Conservation (phyloP, 352 stramenopile genomes). For the Saprolegnia diclina region DNA sequence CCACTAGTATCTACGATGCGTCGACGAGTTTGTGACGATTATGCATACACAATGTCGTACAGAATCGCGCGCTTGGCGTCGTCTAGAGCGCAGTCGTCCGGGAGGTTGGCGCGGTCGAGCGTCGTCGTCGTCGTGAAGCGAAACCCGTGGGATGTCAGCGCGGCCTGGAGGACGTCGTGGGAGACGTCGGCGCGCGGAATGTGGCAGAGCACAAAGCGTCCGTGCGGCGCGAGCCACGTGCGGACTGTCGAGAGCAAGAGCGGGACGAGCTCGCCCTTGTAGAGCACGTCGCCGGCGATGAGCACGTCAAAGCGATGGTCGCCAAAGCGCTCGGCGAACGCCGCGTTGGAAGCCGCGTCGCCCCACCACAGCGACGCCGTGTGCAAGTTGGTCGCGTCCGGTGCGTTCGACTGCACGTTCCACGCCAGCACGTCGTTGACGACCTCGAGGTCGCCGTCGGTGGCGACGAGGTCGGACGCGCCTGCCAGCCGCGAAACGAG, state of each 20-base stretch:
- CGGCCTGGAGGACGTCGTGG: slow-evolving; percentile 46
- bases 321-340: slow-evolving; percentile 25
- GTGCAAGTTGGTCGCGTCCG: slow-evolving; percentile 25
- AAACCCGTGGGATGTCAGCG: slow-evolving; percentile 41
- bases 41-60: slow-evolving; percentile 39
- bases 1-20: too few relatives aligned
- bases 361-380: slow-evolving; percentile 50
- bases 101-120: slow-evolving; percentile 29
- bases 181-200: slow-evolving; percentile 65
- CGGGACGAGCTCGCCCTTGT: slow-evolving; percentile 60
- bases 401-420: slow-evolving; percentile 46
- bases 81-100: slow-evolving; percentile 52
- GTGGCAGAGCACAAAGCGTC: slow-evolving; percentile 56
- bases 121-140: slow-evolving; percentile 34
- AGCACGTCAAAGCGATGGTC: slow-evolving; percentile 41
- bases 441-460: slow-evolving; percentile 60
- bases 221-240: slow-evolving; percentile 28
- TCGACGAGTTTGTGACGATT: too few relatives aligned
- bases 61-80: slow-evolving; percentile 48
- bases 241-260: slow-evolving; percentile 57
- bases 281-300: slow-evolving; percentile 69
- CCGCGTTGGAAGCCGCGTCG: slow-evolving; percentile 38
- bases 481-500: slow-evolving; percentile 58
- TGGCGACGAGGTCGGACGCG: slow-evolving; percentile 42
- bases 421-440: slow-evolving; percentile 38